Evolutionary conservation across 495 filamentous ascomycete species (phyloP).

Genomic region (Amphirosellinia nigrospora): DNA sequence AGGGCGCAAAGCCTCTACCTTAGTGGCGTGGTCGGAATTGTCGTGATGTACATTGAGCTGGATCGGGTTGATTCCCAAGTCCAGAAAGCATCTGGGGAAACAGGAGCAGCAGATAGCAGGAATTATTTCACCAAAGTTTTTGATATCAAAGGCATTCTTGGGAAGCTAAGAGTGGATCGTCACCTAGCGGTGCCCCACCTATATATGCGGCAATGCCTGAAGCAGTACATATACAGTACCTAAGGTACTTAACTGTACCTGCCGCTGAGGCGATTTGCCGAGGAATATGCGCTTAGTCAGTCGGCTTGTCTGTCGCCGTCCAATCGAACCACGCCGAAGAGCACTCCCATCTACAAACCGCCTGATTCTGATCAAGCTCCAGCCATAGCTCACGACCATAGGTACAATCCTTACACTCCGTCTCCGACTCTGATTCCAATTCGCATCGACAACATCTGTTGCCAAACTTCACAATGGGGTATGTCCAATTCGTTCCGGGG

Average conservation of each 20-base stretch:
- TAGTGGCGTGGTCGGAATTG: background rate
- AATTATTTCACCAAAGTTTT: background rate
- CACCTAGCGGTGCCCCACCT: background rate
- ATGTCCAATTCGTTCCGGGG: background rate
- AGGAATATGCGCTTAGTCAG: slow-evolving; percentile 39
- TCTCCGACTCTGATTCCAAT: slow-evolving; percentile 10
- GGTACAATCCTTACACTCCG: slow-evolving; percentile 7
- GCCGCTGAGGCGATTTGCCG: slow-evolving; percentile 22
- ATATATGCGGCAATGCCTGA: background rate
- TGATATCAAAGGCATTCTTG: background rate
- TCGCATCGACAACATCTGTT: slow-evolving; percentile 14
- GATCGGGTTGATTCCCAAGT: slow-evolving; percentile 1
- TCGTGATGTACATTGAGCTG: slow-evolving; percentile 10
- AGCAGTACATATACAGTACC: too few relatives aligned
- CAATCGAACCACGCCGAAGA: slow-evolving; percentile 38
- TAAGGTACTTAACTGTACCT: too few relatives aligned
- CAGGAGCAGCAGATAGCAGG: background rate
- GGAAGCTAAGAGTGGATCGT: background rate
- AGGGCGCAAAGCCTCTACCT: slow-evolving; percentile 4
- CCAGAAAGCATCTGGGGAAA: background rate
- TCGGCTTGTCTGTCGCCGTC: slow-evolving; percentile 21
- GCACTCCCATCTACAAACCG: slow-evolving; percentile 11
- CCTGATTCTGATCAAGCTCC: slow-evolving; percentile 29
- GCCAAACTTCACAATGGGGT: slow-evolving; percentile 37
- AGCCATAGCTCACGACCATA: slow-evolving; percentile 32